phyloP scores from a whole-genome alignment of 495 filamentous ascomycete species.

The Amorphotheca resinae region DNA sequence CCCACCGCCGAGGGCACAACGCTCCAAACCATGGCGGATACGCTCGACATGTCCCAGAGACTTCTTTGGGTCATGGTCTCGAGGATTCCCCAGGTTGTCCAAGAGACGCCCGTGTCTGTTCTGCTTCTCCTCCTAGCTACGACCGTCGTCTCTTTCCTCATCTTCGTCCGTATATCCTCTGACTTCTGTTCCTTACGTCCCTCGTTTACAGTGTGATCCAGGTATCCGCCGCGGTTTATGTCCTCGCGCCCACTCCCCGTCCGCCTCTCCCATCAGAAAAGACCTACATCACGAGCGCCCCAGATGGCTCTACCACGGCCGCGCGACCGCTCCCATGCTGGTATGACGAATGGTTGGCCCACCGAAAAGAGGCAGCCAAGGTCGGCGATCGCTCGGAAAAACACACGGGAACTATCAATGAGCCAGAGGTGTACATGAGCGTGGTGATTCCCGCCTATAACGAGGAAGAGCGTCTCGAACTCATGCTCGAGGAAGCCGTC shows the following conservation, averaged over 20 bases:
- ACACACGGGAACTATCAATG: slow-evolving; percentile 26
- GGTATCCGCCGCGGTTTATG: slow-evolving; percentile 57
- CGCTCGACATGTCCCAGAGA: slow-evolving; percentile 6
- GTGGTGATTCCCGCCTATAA: slow-evolving; percentile 95
- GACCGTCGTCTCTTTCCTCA: slow-evolving; percentile 7
- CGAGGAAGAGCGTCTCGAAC: slow-evolving; percentile 67
- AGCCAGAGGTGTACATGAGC: slow-evolving; percentile 57
- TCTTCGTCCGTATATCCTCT: slow-evolving; percentile 12
- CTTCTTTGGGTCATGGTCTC: not conserved
- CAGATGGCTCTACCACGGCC: slow-evolving; percentile 46
- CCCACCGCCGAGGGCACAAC: not conserved
- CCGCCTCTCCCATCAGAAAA: slow-evolving; percentile 65
- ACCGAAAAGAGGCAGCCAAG: slow-evolving; percentile 36
- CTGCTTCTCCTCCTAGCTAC: slow-evolving; percentile 7
- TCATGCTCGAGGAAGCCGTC: slow-evolving; percentile 84
- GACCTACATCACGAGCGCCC: slow-evolving; percentile 62
- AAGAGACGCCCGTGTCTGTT: slow-evolving; percentile 11
- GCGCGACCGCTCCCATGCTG: slow-evolving; percentile 67
- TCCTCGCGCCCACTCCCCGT: slow-evolving; percentile 74
- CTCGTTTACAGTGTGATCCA: slow-evolving; percentile 21
- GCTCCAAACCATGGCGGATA: slow-evolving; percentile 9
- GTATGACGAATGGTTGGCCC: slow-evolving; percentile 55
- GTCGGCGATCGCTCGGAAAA: slow-evolving; percentile 29
- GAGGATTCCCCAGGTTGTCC: slow-evolving; percentile 3
- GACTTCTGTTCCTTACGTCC: not conserved